Evolutionary conservation across 2,329 filamentous ascomycete species (phyloP).

Genomic region (Xylaria sp.): DNA sequence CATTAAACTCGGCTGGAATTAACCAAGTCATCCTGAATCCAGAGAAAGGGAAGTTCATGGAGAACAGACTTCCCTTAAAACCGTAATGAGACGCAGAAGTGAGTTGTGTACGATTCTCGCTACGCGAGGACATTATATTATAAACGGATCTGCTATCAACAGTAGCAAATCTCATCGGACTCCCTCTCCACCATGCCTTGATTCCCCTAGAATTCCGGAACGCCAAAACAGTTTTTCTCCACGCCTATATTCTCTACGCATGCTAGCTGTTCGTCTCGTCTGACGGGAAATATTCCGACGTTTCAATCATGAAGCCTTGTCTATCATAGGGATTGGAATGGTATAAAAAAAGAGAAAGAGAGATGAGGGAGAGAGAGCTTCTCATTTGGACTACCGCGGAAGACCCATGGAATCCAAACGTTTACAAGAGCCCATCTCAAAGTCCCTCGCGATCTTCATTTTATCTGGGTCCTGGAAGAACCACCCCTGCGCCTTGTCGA

Average conservation of each 20-base stretch:
- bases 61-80: not conserved
- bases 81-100: not conserved
- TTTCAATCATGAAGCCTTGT: conserved; percentile 13
- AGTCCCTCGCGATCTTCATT: conserved; percentile 74
- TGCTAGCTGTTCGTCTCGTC: conserved; percentile 5
- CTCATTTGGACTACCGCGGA: conserved; percentile 41
- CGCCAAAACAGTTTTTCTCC: conserved; percentile 32
- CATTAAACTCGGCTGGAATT: not conserved
- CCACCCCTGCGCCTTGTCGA: conserved; percentile 87
- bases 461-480: conserved; percentile 84
- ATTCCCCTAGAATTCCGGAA: conserved; percentile 23
- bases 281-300: not conserved
- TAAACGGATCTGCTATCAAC: conserved; percentile 12
- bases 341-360: not conserved
- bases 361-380: not conserved
- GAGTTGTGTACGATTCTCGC: not conserved
- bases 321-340: conserved; percentile 17
- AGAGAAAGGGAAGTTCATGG: not conserved
- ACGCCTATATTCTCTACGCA: conserved; percentile 11
- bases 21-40: not conserved
- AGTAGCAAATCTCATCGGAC: not conserved
- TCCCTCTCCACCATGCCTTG: conserved; percentile 15
- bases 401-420: conserved; percentile 60
- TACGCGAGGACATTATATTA: conserved; percentile 9
- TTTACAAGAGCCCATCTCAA: conserved; percentile 64